Evolutionary conservation across 2,329 filamentous ascomycete genomes (phyloP).

Genomic region (Graphiopsis chlorocephala): DNA sequence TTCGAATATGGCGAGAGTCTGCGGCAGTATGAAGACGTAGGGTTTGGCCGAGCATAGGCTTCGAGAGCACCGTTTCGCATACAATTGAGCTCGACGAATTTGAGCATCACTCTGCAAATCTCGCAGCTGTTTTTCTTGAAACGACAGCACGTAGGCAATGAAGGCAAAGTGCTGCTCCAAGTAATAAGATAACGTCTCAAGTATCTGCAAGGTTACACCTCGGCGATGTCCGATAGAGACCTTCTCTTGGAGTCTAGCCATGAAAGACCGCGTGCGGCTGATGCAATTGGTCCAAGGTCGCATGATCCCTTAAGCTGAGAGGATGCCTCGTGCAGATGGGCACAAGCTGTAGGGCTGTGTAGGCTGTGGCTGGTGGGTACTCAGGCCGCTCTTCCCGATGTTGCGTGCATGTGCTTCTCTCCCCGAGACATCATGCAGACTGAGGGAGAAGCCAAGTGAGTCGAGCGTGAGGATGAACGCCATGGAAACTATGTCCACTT

Average conservation of each 20-base stretch:
- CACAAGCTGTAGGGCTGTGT: conserved; percentile 5
- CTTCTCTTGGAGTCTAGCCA: neutral
- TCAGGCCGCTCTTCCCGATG: neutral
- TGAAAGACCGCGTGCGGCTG: neutral
- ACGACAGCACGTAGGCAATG: neutral
- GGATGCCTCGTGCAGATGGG: neutral
- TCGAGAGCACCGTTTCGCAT: neutral
- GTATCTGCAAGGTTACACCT: neutral
- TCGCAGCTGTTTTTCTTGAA: neutral
- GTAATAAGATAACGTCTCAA: neutral
- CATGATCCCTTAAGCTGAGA: neutral
- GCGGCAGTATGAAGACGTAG: neutral
- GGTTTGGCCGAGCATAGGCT: neutral
- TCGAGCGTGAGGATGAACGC: neutral
- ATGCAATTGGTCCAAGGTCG: neutral
- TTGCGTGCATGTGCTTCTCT: neutral
- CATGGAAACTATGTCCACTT: neutral
- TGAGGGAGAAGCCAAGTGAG: neutral
- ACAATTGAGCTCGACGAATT: neutral
- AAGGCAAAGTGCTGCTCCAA: neutral
- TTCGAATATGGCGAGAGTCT: neutral
- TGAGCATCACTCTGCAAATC: neutral
- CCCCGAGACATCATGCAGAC: neutral
- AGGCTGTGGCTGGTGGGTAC: neutral
- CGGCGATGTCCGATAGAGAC: neutral